Evolutionary conservation across 1,139 yeast genomes (phyloP).

Genomic region (Zygosaccharomyces pseudobailii): DNA sequence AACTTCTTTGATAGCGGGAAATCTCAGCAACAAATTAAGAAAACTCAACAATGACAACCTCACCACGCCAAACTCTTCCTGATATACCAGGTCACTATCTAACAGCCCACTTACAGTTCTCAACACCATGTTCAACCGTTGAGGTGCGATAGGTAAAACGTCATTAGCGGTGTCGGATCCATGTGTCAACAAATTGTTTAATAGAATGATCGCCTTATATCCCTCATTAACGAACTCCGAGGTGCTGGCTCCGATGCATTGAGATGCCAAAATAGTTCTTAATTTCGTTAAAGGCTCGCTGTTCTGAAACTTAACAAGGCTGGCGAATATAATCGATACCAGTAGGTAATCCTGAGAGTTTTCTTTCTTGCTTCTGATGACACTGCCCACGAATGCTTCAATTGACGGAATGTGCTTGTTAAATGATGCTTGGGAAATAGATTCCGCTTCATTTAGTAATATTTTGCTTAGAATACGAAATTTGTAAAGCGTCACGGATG

Average conservation of each 20-base stretch:
- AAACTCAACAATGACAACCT: conserved; percentile 52
- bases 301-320: conserved; percentile 38
- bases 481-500: conserved; percentile 20
- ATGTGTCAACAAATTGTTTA: conserved; percentile 43
- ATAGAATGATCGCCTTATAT: conserved; percentile 44
- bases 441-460: conserved; percentile 34
- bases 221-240: conserved; percentile 43
- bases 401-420: conserved; percentile 32
- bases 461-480: conserved; percentile 23
- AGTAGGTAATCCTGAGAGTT: conserved; percentile 33
- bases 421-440: conserved; percentile 30
- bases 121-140: conserved; percentile 57
- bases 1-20: conserved; percentile 15
- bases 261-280: conserved; percentile 63
- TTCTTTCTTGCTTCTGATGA: conserved; percentile 25
- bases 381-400: conserved; percentile 33
- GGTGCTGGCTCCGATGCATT: conserved; percentile 51
- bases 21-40: conserved; percentile 33
- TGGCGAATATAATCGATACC: conserved; percentile 39
- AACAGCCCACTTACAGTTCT: conserved; percentile 52
- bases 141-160: conserved; percentile 47
- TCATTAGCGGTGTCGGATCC: conserved; percentile 12
- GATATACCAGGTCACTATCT: conserved; percentile 59
- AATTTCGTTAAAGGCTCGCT: conserved; percentile 43
- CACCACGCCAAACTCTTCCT: conserved; percentile 45